Evolutionary conservation across 306 rosid genomes (phyloP).

Genomic region (Dryas alaskensis): DNA sequence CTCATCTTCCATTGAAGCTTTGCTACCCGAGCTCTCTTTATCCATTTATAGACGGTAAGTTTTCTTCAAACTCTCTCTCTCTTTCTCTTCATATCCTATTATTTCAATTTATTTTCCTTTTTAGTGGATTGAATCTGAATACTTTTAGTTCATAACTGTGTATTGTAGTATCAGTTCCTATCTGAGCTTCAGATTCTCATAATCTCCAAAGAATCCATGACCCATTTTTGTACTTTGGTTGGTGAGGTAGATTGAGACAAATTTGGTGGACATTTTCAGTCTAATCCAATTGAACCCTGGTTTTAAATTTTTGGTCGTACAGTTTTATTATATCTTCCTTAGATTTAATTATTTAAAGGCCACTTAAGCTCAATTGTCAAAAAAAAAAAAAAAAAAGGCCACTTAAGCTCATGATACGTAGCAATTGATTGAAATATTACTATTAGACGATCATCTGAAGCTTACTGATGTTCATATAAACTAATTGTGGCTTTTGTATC

Average conservation of each 20-base stretch:
- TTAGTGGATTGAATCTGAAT: background rate
- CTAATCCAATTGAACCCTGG: background rate
- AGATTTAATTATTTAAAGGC: too few species aligned
- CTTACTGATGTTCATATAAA: too few species aligned
- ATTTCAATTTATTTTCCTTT: background rate
- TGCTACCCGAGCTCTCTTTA: constrained; percentile 1
- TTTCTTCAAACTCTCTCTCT: background rate
- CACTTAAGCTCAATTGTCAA: too few species aligned
- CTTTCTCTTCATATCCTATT: background rate
- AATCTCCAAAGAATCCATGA: background rate
- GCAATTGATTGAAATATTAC: too few species aligned
- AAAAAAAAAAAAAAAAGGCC: too few species aligned
- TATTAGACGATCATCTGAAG: too few species aligned
- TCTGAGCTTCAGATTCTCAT: background rate
- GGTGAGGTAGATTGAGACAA: too few species aligned
- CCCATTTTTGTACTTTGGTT: background rate
- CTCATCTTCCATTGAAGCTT: background rate
- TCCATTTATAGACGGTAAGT: background rate
- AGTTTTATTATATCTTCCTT: too few species aligned
- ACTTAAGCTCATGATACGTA: too few species aligned
- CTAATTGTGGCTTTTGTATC: too few species aligned
- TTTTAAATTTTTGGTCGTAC: background rate
- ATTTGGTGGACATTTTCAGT: too few species aligned
- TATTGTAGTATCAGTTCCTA: background rate
- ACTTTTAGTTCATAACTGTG: background rate